These are phyloP conservation scores for Dalechampia spathulata DNA, from an alignment of 441 rosid species.

Conservation along the genomic window DNA sequence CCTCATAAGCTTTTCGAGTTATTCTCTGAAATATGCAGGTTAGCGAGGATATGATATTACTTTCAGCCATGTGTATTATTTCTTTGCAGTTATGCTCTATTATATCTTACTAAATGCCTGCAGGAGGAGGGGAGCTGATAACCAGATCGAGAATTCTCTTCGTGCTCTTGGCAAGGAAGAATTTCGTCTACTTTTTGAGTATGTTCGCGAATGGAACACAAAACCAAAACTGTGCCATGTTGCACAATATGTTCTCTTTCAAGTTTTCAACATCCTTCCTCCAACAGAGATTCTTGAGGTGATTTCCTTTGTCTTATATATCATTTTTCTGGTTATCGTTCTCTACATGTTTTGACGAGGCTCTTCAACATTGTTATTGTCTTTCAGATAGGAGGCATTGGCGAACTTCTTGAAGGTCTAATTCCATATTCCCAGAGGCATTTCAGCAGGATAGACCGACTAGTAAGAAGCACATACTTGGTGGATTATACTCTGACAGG, in stretches of 20 bases:
- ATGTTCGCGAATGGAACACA: conserved; percentile 90
- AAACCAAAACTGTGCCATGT: conserved; percentile 86
- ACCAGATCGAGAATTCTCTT: conserved; percentile 59
- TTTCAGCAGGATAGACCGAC: conserved; percentile 81
- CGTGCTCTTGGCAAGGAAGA: conserved; percentile 67
- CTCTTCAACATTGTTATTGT: background rate
- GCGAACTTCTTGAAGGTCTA: conserved; percentile 84
- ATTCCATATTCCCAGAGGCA: conserved; percentile 90
- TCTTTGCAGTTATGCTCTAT: background rate
- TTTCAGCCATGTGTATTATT: background rate
- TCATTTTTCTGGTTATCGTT: background rate
- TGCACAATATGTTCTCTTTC: conserved; percentile 75
- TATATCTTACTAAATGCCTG: conserved; percentile 18
- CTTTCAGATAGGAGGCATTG: conserved; percentile 66
- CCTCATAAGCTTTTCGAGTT: conserved; percentile 78
- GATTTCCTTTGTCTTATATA: conserved; percentile 7
- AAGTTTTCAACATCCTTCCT: conserved; percentile 59
- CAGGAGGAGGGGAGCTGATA: conserved; percentile 52
- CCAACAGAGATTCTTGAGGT: conserved; percentile 85
- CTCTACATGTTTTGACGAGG: background rate
- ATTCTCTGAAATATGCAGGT: conserved; percentile 58
- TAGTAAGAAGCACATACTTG: conserved; percentile 77
- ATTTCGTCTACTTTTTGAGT: conserved; percentile 59
- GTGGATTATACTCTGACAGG: conserved; percentile 76
- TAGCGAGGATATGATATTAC: background rate